Base-by-base conservation (phyloP, 768 basidiomycete species). In the Tricholoma sp. region DNA sequence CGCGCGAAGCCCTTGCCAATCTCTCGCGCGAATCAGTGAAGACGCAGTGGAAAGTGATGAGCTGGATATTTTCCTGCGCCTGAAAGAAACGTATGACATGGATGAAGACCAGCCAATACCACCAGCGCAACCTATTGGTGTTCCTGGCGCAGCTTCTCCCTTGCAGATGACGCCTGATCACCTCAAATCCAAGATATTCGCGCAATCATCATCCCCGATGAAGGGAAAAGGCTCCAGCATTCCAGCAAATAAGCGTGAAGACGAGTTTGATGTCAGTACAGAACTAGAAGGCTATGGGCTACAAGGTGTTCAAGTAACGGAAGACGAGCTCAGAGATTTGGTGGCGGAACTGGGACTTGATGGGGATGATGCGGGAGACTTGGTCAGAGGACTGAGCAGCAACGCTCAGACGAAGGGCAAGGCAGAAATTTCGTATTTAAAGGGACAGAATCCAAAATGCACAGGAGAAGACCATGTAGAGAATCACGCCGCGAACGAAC, bases 21-120 rank as follows among this genome's bases (percentile, higher is more conserved):
- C 32, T 49, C 50, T 53, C 24, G 18, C 52, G 12, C 27, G 9
- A 43, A 46, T 34, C 46, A 92, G 90, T 61, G 92, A 93, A 74
- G 88, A 89, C 63, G 90, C 92, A 7, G 91, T 92, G 31, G 91
- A 94, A 71, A 83, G 79, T 64, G 81, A 75, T 58, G 88, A 89
- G 60, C 82, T 93, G 21, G 82, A 85, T 29, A 71, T 64, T 1
- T 93, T 90, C 72, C 74, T 94, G 31, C 82, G 87, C 12, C 77
- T 86, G 19, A 86, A 87, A 6, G 91, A 94, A 63, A 72, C 74
- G 12, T 94, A 84, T 80, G 74, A 87, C 55, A 73, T 73, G 50
- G 88, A 89, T 37, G 85, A 83, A 58, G 83, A 84, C 50, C 75
- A 74, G n/a, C 79, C 82, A 0, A 69, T 78, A 2, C 84, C 81